Evolutionary conservation across 225 moss, liverwort and hornwort species (phyloP), one percentile per base, ranked within the genome.

Genomic region (Sphagnum tenellum): DNA sequence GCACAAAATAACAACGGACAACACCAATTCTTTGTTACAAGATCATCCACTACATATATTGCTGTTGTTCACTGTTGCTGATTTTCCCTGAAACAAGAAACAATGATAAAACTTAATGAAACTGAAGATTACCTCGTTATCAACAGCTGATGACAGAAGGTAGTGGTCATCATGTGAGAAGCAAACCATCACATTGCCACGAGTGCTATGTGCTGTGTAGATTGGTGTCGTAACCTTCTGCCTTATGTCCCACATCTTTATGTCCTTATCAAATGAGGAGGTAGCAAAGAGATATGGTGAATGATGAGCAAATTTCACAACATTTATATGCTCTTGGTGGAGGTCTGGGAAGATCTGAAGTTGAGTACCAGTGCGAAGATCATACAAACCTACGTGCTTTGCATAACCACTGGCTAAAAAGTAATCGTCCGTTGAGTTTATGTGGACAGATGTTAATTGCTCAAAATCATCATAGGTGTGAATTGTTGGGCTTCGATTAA

Each of bases 121-220:
- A 3, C 5, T 63, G 46, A 63, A 64, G 9, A 57, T 70, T 60
- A 87, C 89, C 85, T 90, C 89, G 66, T 90, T 90, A 64, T 90
- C 89, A 67, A 90, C 89, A 66, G 89, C 89, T 61, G 89, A 90
- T 7, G 89, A 87, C 60, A 90, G 82, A 67, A 90, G 85, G 71
- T 85, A 90, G 65, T 90, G 89, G 63, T 90, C 89, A 64, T 90
- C 89, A 47, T 71, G 78, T 50, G 89, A 90, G 53, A 90, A 90
- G 71, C 89, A 90, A 63, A 90, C 89, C 89, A 90, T 90, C 58
- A 90, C 89, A 65, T 90, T 90, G 62, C 89, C 87, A 56, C 84
- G 77, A 57, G 76, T 77, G 68, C 89, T 90, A 56, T 70, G 70
- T 47, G 85, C 82, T 63, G 87, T 87, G 71, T 90, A 87, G 47